Evolutionary conservation across 768 basidiomycete genomes (phyloP).

Genomic region (Strobilomyces echinocephalus): DNA sequence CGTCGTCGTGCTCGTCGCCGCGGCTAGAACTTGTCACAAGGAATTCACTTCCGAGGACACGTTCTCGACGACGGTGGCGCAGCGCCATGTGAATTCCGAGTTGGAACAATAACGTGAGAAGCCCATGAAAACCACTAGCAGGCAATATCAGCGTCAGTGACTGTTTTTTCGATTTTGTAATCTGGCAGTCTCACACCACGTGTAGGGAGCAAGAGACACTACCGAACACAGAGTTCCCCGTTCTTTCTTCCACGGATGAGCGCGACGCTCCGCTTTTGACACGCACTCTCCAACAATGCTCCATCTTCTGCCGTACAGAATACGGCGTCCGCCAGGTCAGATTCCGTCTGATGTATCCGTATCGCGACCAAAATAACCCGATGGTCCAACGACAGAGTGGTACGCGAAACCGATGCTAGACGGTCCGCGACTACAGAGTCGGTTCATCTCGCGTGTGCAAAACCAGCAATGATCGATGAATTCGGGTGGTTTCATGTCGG

Average conservation of each 20-base stretch:
- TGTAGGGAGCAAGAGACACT: not conserved
- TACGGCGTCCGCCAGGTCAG: not conserved
- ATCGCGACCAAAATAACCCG: not conserved
- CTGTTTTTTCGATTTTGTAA: not conserved
- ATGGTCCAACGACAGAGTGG: not conserved
- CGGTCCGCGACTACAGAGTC: not conserved
- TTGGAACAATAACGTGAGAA: not conserved
- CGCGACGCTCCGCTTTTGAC: not conserved
- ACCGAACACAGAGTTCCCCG: not conserved
- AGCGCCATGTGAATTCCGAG: not conserved
- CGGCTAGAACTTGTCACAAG: not conserved
- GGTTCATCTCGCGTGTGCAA: not conserved
- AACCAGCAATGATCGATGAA: not conserved
- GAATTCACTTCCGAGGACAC: not conserved
- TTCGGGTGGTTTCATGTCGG: not conserved
- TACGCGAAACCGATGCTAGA: not conserved
- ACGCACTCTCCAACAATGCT: not conserved
- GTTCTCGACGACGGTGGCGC: not conserved
- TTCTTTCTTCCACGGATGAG: not conserved
- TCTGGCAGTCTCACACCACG: not conserved
- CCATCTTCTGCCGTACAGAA: not conserved
- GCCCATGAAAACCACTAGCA: not conserved
- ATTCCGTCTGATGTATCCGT: not conserved
- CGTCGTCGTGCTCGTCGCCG: not conserved
- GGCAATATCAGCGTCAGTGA: slow-evolving; percentile 2